Base-by-base conservation (phyloP, 257 asterid species). In the Fraxinus americana region DNA sequence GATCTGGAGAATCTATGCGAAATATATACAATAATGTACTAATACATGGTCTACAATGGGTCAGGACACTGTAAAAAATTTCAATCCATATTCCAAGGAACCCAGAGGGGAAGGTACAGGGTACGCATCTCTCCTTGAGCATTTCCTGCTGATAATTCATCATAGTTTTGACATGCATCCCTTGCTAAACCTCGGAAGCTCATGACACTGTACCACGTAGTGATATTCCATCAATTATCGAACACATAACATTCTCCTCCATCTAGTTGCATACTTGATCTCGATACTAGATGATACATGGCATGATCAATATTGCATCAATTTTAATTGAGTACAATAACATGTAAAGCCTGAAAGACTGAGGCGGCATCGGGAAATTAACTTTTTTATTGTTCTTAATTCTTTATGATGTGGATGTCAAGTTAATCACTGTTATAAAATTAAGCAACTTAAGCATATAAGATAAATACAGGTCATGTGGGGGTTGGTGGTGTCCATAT, bases 51-150 rank as follows among this genome's bases (percentile, higher is more conserved):
- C 72, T 68, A 70, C 11, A 45, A 1, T 76, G 67, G 12, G 73
- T 79, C 83, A 96, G 99, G 99, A 96, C 87, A 96, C 99, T 0
- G 99, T 96, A 52, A 74, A 83, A 85, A 83, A 78, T 83, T 96
- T 89, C 75, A 81, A 91, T 84, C 99, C 99, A 2, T 96, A 83
- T 32, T 96, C 94, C 38, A 81, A 71, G 4, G 92, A 90, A 81
- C 97, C 91, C 70, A 43, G 59, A 1, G 97, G 95, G 27, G 96
- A 93, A 74, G 98, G 99, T 43, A 96, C 97, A 13, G 99, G 99
- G 99, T 96, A 90, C 50, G 97, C 80, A 27, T 82, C 71, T 39
- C 72, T 75, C 78, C 75, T 30, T 48, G 66, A 39, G 72, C 71
- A 39, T 19, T 27, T 27, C 75, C 29, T 23, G 39, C 30, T 12